These are phyloP conservation scores for Fusarium fracticaudum DNA, from an alignment of 2,329 filamentous ascomycete species.

Conservation along the genomic window DNA sequence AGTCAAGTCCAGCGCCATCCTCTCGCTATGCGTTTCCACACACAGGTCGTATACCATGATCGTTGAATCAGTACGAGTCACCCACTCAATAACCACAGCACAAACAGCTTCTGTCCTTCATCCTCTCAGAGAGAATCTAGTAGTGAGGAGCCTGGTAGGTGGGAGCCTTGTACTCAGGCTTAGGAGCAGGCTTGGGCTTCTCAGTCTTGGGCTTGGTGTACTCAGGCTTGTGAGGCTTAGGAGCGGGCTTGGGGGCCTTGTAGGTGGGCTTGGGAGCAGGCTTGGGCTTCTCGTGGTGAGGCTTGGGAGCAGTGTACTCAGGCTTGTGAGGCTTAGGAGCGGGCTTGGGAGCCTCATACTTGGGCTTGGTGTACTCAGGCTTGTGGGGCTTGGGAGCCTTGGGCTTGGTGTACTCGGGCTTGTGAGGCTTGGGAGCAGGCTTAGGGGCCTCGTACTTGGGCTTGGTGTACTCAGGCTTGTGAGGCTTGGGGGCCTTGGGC, in stretches of 20 bases:
- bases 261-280: neutral
- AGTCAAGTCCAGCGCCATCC: neutral
- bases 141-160: neutral
- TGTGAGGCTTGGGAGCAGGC: neutral
- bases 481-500: neutral
- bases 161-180: conserved; percentile 1
- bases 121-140: neutral
- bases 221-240: neutral
- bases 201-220: neutral
- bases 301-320: neutral
- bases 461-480: neutral
- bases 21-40: neutral
- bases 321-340: neutral
- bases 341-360: too few species aligned
- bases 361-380: too few species aligned
- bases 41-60: neutral
- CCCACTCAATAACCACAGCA: neutral
- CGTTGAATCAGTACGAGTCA: neutral
- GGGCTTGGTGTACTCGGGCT: too few species aligned
- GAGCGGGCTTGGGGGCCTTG: neutral
- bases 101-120: neutral
- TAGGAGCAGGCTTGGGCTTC: neutral
- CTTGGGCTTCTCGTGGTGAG: neutral
- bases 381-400: conserved; percentile 5
- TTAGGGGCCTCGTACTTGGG: neutral